These are phyloP conservation scores for Salix caprea DNA, from an alignment of 345 rosid genomes.

Conservation along the genomic window DNA sequence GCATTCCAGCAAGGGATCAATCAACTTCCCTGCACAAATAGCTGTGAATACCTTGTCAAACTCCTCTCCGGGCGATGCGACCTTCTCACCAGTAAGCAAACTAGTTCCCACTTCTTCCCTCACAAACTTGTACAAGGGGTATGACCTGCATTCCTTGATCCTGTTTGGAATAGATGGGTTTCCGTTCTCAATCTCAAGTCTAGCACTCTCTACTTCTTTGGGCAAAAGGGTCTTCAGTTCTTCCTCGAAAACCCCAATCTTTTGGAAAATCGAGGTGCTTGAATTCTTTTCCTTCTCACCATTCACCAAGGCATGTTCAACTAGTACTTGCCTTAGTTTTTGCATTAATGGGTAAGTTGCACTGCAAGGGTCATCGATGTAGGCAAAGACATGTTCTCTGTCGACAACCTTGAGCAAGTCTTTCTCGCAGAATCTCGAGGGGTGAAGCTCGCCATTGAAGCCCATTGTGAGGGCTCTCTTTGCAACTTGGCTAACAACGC, in stretches of 20 bases:
- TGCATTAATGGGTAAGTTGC: conserved; percentile 28
- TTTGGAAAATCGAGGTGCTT: conserved; percentile 24
- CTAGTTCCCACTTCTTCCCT: conserved; percentile 25
- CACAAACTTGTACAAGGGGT: conserved; percentile 32
- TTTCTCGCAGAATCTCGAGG: conserved; percentile 27
- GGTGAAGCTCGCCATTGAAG: conserved; percentile 29
- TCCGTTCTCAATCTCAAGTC: conserved; percentile 21
- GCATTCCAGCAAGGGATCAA: conserved; percentile 32
- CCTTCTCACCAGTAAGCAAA: conserved; percentile 26
- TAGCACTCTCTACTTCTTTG: conserved; percentile 28
- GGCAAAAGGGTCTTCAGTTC: conserved; percentile 23
- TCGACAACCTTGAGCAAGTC: conserved; percentile 27
- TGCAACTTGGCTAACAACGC: conserved; percentile 24
- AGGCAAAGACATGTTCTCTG: conserved; percentile 23
- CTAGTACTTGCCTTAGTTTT: conserved; percentile 30
- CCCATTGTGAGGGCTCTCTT: conserved; percentile 24
- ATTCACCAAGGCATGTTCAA: conserved; percentile 28
- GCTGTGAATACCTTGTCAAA: conserved; percentile 31
- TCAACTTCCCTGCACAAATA: conserved; percentile 23
- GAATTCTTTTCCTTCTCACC: conserved; percentile 18
- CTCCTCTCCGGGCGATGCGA: conserved; percentile 23
- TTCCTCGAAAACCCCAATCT: conserved; percentile 21
- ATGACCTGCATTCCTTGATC: conserved; percentile 30
- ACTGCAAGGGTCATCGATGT: conserved; percentile 31
- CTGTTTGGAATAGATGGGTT: conserved; percentile 16